Conservation (phyloP, 306 rosid species). For the Vachellia pachyceras region DNA sequence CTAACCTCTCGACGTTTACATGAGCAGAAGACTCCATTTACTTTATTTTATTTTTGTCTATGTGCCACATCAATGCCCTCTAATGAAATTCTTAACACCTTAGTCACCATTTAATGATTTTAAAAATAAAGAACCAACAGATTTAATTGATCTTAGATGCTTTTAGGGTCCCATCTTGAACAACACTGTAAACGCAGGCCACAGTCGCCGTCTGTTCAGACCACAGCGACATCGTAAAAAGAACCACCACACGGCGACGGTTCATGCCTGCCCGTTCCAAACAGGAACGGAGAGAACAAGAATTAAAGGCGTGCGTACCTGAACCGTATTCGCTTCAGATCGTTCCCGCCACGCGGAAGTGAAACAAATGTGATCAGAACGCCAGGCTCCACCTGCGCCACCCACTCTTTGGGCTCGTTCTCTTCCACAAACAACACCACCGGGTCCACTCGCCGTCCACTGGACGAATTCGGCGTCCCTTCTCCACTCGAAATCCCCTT, state of each 20-base stretch:
- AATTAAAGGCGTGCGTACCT: constrained; percentile 47
- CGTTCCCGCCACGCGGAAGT: constrained; percentile 83
- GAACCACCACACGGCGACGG: constrained; percentile 20
- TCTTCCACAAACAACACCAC: constrained; percentile 76
- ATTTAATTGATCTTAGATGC: constrained; percentile 20
- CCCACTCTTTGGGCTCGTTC: constrained; percentile 85
- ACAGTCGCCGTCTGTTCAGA: constrained; percentile 40
- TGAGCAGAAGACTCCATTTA: no score
- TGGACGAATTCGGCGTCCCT: constrained; percentile 78
- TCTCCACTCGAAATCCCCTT: constrained; percentile 92
- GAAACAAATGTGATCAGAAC: constrained; percentile 83
- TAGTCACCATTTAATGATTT: neutral
- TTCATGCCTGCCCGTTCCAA: neutral
- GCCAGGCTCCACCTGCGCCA: constrained; percentile 87
- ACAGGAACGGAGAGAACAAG: neutral
- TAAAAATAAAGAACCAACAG: neutral
- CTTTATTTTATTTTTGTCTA: no score
- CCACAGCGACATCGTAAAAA: constrained; percentile 33
- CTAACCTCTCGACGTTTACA: no score
- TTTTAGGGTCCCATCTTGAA: constrained; percentile 35
- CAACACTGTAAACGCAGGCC: neutral
- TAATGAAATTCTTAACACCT: neutral
- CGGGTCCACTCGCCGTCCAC: constrained; percentile 76
- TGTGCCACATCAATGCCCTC: neutral
- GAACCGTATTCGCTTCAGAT: constrained; percentile 83